Evolutionary conservation across 1,139 yeast species (phyloP), one percentile per base, ranked within the genome.

Genomic region (Hanseniaspora uvarum): DNA sequence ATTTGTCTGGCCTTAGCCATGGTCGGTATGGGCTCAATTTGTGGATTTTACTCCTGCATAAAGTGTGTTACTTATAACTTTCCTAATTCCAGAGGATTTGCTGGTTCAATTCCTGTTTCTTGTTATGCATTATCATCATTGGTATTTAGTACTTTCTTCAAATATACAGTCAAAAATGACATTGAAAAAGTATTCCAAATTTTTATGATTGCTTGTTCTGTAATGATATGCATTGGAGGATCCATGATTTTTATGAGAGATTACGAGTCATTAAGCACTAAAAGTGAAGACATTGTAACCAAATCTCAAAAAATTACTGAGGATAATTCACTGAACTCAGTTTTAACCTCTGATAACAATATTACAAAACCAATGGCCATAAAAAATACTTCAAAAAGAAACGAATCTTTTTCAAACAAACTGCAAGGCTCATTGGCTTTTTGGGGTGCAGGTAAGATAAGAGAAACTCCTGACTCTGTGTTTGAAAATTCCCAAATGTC

Each of bases 1-100:
- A 70, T 81, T 26, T 71, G 78, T 48, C 37, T 71, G 3, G 83
- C 77, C 65, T 73, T 81, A 71, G 65, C 69, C 0, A 64, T 73
- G 23, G 73, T 79, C 33, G 86, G 88, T 0, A 77, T 79, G 60
- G 87, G 89, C 0, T 80, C 86, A 0, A 78, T 82, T 7, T 70
- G 77, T 3, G 73, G 82, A 3, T 83, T 78, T 63, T 83, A 79
- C 61, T 74, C 88, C 1, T 75, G 86, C 1, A 72, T 83, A 56
- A 83, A 83, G 59, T 81, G 83, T 8, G 77, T 84, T 2, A 83
- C 85, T 21, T 70, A 83, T 2, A 83, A 83, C 63, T 83, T 83
- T 59, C 88, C 89, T 0, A 68, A 75, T 36, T 79, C 81, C 61
- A 72, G 83, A 60, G 92, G 92, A 18, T 73, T 80, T 4, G 89